Evolutionary conservation across 2,329 filamentous ascomycete genomes (phyloP), one percentile per base, ranked within the genome.

Genomic region (Trichoderma sp.): DNA sequence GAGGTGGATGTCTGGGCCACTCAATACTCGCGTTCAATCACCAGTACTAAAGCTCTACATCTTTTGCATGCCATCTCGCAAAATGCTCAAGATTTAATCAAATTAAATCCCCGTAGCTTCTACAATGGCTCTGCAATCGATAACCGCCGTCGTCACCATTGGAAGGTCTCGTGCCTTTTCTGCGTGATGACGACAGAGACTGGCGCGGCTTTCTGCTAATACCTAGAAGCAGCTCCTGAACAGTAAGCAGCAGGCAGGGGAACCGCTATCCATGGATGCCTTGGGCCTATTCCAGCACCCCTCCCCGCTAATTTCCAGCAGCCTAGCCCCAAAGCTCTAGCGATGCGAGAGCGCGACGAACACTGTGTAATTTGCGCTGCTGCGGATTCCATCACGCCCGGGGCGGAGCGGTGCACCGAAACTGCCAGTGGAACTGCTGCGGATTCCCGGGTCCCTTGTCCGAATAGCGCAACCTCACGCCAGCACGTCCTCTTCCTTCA

Each of bases 161-260:
- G 46, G 46, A 52, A 32, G 28, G 64, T 39, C 37, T 51, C 55
- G 55, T 61, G 56, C 63, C 59, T 43, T 18, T 58, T 49, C 63
- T 68, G 59, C 59, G 66, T 55, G 66, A 68, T 68, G 66, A 68
- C 66, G 66, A 68, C 56, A 68, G 28, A 46, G 32, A 39, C 34
- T 28, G 32, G 58, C 66, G 66, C 59, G 66, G 66, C 58, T 46
- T 51, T 63, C 32, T 59, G 24, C 32, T n/a, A 26, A n/a, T n/a
- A n/a, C n/a, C n/a, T n/a, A 43, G 18, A 43, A 43, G 3, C 39
- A 43, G 39, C 39, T 43, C 8, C 39, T 8, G 46, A 24, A 13
- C 39, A n/a, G 46, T 49, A 13, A 24, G 21, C 43, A 49, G 7
- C 8, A 49, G 21, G 46, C 21, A 49, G 21, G 46, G 39, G 39